Conservation (phyloP, 2,329 filamentous ascomycete genomes). For the Ceratocystis lukuohia region DNA sequence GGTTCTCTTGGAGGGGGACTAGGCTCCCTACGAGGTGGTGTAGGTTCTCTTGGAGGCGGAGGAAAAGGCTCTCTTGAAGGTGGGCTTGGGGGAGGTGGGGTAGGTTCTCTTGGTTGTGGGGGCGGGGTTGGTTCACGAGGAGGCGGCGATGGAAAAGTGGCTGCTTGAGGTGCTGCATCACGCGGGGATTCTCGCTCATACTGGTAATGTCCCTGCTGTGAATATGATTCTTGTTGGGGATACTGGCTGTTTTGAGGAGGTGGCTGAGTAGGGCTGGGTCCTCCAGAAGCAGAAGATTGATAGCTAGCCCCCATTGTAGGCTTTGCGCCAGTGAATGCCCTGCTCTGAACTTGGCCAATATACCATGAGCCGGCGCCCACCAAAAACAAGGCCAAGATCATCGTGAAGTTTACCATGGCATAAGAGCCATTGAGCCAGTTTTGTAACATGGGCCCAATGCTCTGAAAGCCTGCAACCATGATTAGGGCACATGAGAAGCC, state of each 20-base stretch:
- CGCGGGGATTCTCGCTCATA: conserved; percentile 11
- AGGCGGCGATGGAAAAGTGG: conserved; percentile 15
- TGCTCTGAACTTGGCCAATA: conserved; percentile 29
- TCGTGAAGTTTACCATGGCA: conserved; percentile 57
- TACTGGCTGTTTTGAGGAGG: conserved; percentile 19
- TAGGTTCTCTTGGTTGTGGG: conserved; percentile 19
- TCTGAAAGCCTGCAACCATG: conserved; percentile 57
- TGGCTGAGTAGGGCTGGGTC: conserved; percentile 25
- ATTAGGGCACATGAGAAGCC: conserved; percentile 68
- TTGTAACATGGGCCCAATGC: conserved; percentile 58
- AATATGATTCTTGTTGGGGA: conserved; percentile 27
- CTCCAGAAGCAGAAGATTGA: conserved; percentile 20
- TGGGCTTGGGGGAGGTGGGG: not conserved
- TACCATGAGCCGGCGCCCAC: conserved; percentile 72
- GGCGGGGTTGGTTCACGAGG: conserved; percentile 19
- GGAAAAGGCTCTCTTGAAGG: conserved; percentile 20
- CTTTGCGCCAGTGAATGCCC: conserved; percentile 19
- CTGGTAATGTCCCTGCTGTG: conserved; percentile 26
- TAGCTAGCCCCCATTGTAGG: conserved; percentile 12
- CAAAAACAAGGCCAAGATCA: conserved; percentile 56
- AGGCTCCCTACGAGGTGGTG: too few relatives aligned
- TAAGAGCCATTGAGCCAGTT: conserved; percentile 60
- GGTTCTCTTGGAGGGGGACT: conserved; percentile 22
- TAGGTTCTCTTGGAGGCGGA: not conserved
- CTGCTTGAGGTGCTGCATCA: not conserved